Evolutionary conservation across 2,329 filamentous ascomycete genomes (phyloP).

Genomic region (Trichocomaceae sp.): DNA sequence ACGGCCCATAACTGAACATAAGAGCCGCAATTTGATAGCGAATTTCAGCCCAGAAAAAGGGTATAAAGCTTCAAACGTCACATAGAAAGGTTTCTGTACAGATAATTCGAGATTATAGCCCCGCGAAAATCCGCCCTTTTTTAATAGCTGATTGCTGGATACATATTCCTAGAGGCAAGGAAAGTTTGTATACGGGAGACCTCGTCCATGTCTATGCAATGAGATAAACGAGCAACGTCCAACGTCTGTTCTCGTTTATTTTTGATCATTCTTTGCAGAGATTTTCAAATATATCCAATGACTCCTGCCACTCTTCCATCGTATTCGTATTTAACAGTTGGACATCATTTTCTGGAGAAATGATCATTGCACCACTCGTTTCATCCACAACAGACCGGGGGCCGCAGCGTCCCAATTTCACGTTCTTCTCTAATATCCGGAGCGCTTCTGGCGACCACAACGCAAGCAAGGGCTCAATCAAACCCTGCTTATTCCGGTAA

Average conservation of each 20-base stretch:
- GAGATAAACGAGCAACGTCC: background rate
- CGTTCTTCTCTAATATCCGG: conserved; percentile 17
- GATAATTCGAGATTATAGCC: conserved; percentile 19
- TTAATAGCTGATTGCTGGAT: conserved; percentile 22
- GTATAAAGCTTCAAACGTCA: background rate
- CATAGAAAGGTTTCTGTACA: conserved; percentile 5
- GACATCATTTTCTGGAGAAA: conserved; percentile 10
- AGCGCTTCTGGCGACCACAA: conserved; percentile 32
- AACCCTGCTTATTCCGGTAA: conserved; percentile 22
- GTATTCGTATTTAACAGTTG: conserved; percentile 22
- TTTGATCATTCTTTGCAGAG: background rate
- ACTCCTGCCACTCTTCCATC: conserved; percentile 38
- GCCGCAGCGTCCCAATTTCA: conserved; percentile 14
- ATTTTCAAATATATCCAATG: conserved; percentile 18
- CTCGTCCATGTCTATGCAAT: conserved; percentile 13
- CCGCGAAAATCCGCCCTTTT: conserved; percentile 21
- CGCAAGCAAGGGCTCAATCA: conserved; percentile 32
- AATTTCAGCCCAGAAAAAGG: background rate
- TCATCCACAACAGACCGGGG: conserved; percentile 17
- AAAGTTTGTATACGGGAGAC: conserved; percentile 14
- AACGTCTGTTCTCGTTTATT: too few species aligned
- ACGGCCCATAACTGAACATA: background rate
- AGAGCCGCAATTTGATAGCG: background rate
- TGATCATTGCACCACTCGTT: conserved; percentile 14
- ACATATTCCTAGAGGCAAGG: conserved; percentile 16